A percentile compares a stretch with the other conserved stretches of the same genome.
phyloP scores from a whole-genome alignment of 805 yeast genomes.

The Starmerella scarabaei region DNA sequence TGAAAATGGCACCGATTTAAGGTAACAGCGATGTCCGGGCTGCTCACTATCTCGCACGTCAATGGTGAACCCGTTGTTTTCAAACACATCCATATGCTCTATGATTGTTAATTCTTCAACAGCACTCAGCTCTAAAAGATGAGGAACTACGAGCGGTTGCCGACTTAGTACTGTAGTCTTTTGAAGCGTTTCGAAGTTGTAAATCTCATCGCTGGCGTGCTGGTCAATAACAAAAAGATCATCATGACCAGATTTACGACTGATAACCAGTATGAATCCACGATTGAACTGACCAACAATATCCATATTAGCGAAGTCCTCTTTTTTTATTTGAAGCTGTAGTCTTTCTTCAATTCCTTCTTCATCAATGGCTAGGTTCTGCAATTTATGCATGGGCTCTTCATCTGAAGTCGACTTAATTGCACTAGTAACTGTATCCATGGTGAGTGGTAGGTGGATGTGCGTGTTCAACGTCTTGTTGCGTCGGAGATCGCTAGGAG shows the following conservation, averaged over 20 bases:
- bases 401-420: constrained; percentile 1
- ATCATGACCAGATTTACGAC: constrained; percentile 25
- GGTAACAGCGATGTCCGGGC: constrained; percentile 44
- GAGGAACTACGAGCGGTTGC: constrained; percentile 57
- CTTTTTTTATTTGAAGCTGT: constrained; percentile 50
- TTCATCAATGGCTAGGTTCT: constrained; percentile 30
- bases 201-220: constrained; percentile 96
- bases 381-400: constrained; percentile 6
- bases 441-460: constrained; percentile 16
- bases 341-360: constrained; percentile 46
- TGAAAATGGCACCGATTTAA: constrained; percentile 60
- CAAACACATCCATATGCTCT: constrained; percentile 46
- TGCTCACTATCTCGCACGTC: constrained; percentile 35
- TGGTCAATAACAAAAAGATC: constrained; percentile 87
- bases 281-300: constrained; percentile 87
- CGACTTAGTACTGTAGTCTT: constrained; percentile 42
- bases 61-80: constrained; percentile 66
- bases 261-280: constrained; percentile 77
- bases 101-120: constrained; percentile 65
- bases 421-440: constrained; percentile 7
- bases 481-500: too few relatives aligned
- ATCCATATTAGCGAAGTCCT: constrained; percentile 62
- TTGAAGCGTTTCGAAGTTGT: constrained; percentile 65
- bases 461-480: constrained; percentile 13
- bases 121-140: constrained; percentile 48